These are phyloP conservation scores for Dendrobium huoshanense DNA, from an alignment of 106 monocot species.

Conservation along the genomic window DNA sequence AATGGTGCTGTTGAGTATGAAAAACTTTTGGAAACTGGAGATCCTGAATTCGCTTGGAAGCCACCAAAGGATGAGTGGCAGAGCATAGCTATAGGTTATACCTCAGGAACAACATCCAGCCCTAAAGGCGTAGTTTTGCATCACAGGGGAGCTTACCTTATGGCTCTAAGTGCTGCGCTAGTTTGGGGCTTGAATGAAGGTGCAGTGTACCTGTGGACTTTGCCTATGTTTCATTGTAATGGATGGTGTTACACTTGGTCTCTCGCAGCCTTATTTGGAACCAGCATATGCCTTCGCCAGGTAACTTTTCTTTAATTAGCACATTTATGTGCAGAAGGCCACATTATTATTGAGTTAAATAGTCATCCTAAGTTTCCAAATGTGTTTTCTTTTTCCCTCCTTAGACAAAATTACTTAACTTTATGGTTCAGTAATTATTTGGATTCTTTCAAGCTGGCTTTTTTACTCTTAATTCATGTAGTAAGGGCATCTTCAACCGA, in stretches of 20 bases:
- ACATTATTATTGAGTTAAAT: background rate
- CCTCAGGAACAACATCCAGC: slow-evolving; percentile 90
- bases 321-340: background rate
- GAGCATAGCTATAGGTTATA: slow-evolving; percentile 92
- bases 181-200: slow-evolving; percentile 91
- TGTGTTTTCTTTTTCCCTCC: background rate
- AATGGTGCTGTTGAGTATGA: slow-evolving; percentile 87
- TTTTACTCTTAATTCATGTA: no score
- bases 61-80: slow-evolving; percentile 95
- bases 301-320: slow-evolving; percentile 14
- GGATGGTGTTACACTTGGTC: slow-evolving; percentile 93
- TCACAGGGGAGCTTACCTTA: slow-evolving; percentile 92
- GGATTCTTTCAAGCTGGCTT: no score
- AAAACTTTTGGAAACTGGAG: slow-evolving; percentile 69
- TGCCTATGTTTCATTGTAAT: slow-evolving; percentile 98
- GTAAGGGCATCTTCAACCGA: no score
- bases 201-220: slow-evolving; percentile 80
- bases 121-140: slow-evolving; percentile 95
- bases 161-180: slow-evolving; percentile 70
- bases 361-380: background rate
- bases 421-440: no score
- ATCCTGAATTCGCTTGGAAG: slow-evolving; percentile 69
- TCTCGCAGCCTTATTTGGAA: slow-evolving; percentile 85
- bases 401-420: no score
- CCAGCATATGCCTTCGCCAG: slow-evolving; percentile 93